Evolutionary conservation across 106 monocot genomes (phyloP).

Genomic region (Dendrobium catenatum): DNA sequence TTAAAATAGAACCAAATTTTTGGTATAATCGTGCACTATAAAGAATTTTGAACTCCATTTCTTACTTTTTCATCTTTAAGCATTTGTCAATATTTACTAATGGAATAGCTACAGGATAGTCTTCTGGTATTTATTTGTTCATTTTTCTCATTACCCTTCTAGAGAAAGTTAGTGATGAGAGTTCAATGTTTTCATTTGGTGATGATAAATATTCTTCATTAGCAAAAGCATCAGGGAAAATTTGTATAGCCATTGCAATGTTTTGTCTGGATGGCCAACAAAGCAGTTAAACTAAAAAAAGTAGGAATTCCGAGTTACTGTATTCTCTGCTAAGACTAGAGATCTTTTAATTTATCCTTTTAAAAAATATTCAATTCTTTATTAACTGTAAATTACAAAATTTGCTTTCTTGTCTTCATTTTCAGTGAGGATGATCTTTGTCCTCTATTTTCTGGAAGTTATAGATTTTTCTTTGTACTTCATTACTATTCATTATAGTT

Average conservation of each 20-base stretch:
- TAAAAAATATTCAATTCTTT: not conserved
- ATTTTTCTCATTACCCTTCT: not conserved
- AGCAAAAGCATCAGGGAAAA: not conserved
- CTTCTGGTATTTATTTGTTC: not conserved
- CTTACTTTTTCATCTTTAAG: not conserved
- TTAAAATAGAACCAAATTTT: too few relatives aligned
- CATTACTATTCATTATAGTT: not conserved
- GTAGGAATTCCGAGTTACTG: not conserved
- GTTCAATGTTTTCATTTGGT: not conserved
- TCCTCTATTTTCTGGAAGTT: not conserved
- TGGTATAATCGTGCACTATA: not conserved
- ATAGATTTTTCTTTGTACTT: not conserved
- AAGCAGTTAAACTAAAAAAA: not conserved
- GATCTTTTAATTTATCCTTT: not conserved
- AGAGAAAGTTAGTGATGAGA: not conserved
- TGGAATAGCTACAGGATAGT: not conserved
- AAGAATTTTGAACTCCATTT: not conserved
- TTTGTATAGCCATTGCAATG: not conserved
- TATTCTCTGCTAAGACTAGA: not conserved
- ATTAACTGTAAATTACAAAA: not conserved
- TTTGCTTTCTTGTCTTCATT: not conserved
- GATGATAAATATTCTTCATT: not conserved
- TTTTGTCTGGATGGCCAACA: not conserved
- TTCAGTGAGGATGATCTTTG: not conserved
- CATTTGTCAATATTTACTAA: not conserved